Evolutionary conservation across 768 basidiomycete genomes (phyloP), one percentile per base, ranked within the genome.

Genomic region (Tricholoma bakamatsutake): DNA sequence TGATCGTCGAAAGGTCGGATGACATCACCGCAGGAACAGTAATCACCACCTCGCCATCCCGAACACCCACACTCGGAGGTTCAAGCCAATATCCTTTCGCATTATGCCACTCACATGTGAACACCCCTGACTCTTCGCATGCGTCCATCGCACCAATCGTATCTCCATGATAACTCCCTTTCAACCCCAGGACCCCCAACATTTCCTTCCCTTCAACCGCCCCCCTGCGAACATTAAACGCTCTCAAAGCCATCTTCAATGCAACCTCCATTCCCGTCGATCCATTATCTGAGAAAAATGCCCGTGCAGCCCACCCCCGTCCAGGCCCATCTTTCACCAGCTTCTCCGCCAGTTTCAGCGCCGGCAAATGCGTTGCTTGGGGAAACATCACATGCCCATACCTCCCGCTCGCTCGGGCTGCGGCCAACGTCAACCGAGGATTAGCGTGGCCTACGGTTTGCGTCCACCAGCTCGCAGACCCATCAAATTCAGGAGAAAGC

Each of bases 361-460:
- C 96, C 8, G 96, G 96, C 3, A 81, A 77, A 66, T 98, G 90
- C 0, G 85, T 85, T 2, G 90, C 89, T 59, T 88, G 84, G 8
- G 96, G 96, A 68, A 94, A 98, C 77, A 98, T 93, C 61, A 98
- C 94, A 69, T 98, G 96, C 0, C 96, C 96, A 64, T 98, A 98
- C 2, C 96, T 80, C 7, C 96, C 96, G 15, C 93, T 87, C 5
- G 94, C 93, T 33, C 80, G 77, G 1, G 95, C 94, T 0, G 93
- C 95, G 8, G 95, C 93, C 42, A 95, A 76, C 0, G 90, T 85
- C 12, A 97, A 77, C 0, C 82, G 72, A 0, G 90, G 81, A 61
- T 88, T 73, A 0, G 83, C 86, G 63, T 98, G 96, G 0, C 95
- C 96, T 39, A 97, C 71, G 0, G 88, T 81, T 69, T 98, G 96